Evolutionary conservation across 305 asterid genomes (phyloP).

Genomic region (Fraxinus latifolia): DNA sequence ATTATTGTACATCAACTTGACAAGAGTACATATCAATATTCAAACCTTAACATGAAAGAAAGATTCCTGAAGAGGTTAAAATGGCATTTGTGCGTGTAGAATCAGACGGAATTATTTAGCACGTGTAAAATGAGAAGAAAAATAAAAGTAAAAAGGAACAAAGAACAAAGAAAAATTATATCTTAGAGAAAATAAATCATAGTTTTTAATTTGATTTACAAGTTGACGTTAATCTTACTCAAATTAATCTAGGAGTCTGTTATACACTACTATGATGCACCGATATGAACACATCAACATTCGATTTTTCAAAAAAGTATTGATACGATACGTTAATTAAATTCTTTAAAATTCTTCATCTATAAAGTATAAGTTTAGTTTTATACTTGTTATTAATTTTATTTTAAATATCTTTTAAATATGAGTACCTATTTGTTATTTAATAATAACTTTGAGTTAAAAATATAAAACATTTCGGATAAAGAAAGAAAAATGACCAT

Average conservation of each 20-base stretch:
- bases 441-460: too few relatives aligned
- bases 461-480: too few relatives aligned
- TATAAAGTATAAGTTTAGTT: too few relatives aligned
- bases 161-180: not conserved
- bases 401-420: too few relatives aligned
- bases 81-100: not conserved
- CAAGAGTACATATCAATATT: not conserved
- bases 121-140: not conserved
- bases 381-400: too few relatives aligned
- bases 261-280: not conserved
- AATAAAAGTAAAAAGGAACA: not conserved
- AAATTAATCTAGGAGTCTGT: not conserved
- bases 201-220: not conserved
- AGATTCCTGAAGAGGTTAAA: not conserved
- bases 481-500: not conserved
- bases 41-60: conserved; percentile 12
- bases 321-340: too few relatives aligned
- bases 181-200: not conserved
- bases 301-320: too few relatives aligned
- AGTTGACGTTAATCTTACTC: not conserved
- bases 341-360: too few relatives aligned
- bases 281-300: too few relatives aligned
- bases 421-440: too few relatives aligned
- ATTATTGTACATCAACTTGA: conserved; percentile 13
- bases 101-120: not conserved